Conservation (phyloP, 2,329 filamentous ascomycete species). For the Talaromyces sp. region DNA sequence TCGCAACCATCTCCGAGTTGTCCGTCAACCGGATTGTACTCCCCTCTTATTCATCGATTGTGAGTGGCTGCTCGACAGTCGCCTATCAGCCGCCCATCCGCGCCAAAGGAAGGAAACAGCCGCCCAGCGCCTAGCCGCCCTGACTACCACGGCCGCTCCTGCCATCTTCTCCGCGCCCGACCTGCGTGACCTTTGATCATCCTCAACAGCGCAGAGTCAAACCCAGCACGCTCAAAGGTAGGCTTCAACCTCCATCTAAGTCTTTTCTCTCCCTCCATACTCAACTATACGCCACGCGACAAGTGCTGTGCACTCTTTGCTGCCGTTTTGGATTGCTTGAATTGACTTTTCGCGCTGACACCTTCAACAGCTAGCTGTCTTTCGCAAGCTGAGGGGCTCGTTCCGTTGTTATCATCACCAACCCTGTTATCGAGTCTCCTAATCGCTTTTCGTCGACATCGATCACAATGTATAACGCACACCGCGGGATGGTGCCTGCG, state of each 20-base stretch:
- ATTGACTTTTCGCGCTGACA: slow-evolving; percentile 14
- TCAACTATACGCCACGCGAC: neutral
- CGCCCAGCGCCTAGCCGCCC: slow-evolving; percentile 6
- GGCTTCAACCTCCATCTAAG: neutral
- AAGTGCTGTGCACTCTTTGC: neutral
- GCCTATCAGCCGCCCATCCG: slow-evolving; percentile 8
- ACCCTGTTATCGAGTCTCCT: neutral
- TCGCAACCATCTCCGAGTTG: neutral
- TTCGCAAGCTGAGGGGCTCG: slow-evolving; percentile 10
- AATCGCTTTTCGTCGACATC: neutral
- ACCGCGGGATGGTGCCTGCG: slow-evolving; percentile 75
- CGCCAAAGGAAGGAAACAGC: slow-evolving; percentile 7
- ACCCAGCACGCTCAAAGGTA: neutral
- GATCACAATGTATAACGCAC: slow-evolving; percentile 74
- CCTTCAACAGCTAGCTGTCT: slow-evolving; percentile 8
- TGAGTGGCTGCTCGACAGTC: neutral
- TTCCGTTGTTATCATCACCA: neutral
- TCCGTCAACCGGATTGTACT: neutral
- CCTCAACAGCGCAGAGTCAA: slow-evolving; percentile 10
- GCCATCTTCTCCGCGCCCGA: slow-evolving; percentile 18
- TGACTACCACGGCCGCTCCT: slow-evolving; percentile 7
- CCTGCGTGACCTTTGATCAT: slow-evolving; percentile 13
- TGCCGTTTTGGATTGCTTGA: neutral
- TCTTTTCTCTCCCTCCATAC: neutral
- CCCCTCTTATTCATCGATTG: neutral